phyloP scores from a whole-genome alignment of 768 basidiomycete species.

The Amanita polypyramis region DNA sequence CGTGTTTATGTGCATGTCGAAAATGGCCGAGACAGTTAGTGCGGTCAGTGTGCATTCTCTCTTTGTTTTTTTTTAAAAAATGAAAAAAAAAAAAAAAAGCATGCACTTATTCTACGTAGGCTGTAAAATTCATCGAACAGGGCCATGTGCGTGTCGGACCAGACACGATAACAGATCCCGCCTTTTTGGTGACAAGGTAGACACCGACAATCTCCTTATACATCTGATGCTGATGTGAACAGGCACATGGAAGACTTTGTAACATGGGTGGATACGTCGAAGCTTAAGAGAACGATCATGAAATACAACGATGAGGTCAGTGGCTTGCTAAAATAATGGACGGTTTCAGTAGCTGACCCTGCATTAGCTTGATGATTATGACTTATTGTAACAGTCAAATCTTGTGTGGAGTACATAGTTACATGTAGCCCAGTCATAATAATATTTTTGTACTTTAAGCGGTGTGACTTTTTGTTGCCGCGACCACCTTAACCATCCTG shows the following conservation, averaged over 20 bases:
- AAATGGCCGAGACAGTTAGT: constrained; percentile 94
- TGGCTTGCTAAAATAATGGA: not conserved
- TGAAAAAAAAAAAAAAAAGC: too few species aligned
- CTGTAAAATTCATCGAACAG: constrained; percentile 95
- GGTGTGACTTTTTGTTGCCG: not conserved
- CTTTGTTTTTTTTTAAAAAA: constrained; percentile 2
- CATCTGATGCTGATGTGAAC: constrained; percentile 7
- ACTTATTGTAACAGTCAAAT: constrained; percentile 45
- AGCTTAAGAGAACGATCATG: constrained; percentile 93
- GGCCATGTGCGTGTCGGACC: constrained; percentile 97
- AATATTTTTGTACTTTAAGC: constrained; percentile 3
- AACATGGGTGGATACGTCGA: constrained; percentile 98
- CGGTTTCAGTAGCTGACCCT: constrained; percentile 11
- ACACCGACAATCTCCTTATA: not conserved
- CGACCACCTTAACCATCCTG: not conserved
- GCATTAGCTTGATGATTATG: constrained; percentile 85
- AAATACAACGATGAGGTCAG: constrained; percentile 89
- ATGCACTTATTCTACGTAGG: constrained; percentile 35
- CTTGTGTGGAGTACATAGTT: too few species aligned
- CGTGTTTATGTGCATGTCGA: constrained; percentile 83
- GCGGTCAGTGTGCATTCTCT: constrained; percentile 46
- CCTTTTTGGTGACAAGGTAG: constrained; percentile 86
- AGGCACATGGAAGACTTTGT: constrained; percentile 99
- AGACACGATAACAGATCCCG: constrained; percentile 92
- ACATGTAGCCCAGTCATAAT: too few species aligned